Evolutionary conservation across 1,284 basidiomycete species (phyloP).

Genomic region (Ganoderma lucidum): DNA sequence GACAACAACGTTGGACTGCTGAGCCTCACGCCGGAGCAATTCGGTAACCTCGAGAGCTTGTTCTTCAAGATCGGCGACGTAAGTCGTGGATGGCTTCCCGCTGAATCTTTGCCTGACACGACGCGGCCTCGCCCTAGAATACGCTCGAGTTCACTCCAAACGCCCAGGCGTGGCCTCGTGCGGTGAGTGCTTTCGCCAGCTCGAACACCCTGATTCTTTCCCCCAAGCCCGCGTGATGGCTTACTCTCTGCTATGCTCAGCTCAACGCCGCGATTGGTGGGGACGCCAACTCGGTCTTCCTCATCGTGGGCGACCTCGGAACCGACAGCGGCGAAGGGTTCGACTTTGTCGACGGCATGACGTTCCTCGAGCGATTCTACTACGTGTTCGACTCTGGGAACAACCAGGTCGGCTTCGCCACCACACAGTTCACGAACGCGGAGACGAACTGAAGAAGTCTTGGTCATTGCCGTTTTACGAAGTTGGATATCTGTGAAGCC

Average conservation of each 20-base stretch:
- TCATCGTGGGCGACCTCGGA: slow-evolving; percentile 40
- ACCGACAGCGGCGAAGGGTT: slow-evolving; percentile 37
- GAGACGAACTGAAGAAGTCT: slow-evolving; percentile 43
- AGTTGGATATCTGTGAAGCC: not conserved
- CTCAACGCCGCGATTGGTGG: slow-evolving; percentile 32
- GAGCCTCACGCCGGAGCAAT: slow-evolving; percentile 56
- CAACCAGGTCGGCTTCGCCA: slow-evolving; percentile 53
- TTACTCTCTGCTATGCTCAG: slow-evolving; percentile 38
- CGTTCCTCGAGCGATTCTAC: slow-evolving; percentile 66
- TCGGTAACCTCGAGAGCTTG: slow-evolving; percentile 56
- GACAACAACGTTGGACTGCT: slow-evolving; percentile 61
- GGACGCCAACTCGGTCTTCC: slow-evolving; percentile 35
- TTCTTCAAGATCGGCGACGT: slow-evolving; percentile 57
- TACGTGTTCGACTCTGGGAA: slow-evolving; percentile 69
- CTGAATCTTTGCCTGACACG: not conserved
- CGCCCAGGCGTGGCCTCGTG: slow-evolving; percentile 60
- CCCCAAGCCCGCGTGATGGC: not conserved
- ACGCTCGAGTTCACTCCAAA: slow-evolving; percentile 55
- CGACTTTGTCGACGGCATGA: slow-evolving; percentile 44
- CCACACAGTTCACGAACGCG: slow-evolving; percentile 49
- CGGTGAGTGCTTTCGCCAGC: slow-evolving; percentile 8
- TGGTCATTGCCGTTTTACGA: not conserved
- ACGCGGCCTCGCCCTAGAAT: slow-evolving; percentile 30
- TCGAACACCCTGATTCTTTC: no score
- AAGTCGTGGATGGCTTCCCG: not conserved